Evolutionary conservation across 2,329 filamentous ascomycete species (phyloP), one percentile per base, ranked within the genome.

Genomic region (Elsinoe perseae): DNA sequence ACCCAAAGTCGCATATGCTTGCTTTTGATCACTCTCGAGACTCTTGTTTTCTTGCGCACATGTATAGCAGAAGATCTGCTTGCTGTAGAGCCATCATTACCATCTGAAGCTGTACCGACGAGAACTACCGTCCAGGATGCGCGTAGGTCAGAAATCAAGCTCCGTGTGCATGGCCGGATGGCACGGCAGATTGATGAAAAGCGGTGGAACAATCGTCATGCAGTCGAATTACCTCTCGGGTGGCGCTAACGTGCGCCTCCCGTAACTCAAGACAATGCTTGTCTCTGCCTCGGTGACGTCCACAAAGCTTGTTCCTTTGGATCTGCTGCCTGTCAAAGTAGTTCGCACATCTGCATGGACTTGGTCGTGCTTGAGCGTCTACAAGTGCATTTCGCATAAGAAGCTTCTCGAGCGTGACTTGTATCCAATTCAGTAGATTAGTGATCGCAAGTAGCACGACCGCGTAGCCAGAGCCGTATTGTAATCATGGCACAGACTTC

Each of bases 301-400:
- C 48, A 32, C 48, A 52, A 52, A 52, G 48, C 48, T 52, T 52
- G 48, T 52, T 28, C 32, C 8, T 38, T n/a, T 20, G 9, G 48
- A 52, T 30, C 27, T 36, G 14, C 48, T 52, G 48, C 27, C 23
- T 28, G 27, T 48, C 23, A 28, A 30, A 30, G n/a, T 43, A 18
- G 38, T 21, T 20, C 38, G n/a, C n/a, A n/a, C n/a, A n/a, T n/a
- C n/a, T 5, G 32, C n/a, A 36, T 36, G 10, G 4, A 4, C 10
- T 36, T 5, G 4, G 32, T 3, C 32, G n/a, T 14, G 5, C 12
- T 36, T 36, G 32, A 14, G 3, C n/a, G 4, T 3, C 3, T 3
- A 36, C 32, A 36, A 6, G 32, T 14, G 3, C 9, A 30, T 14
- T 12, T 14, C 4, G 32, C 32, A 14, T 14, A 14, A 36, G 10